phyloP scores from a whole-genome alignment of 768 basidiomycete genomes.

The Asterophora lycoperdoides region DNA sequence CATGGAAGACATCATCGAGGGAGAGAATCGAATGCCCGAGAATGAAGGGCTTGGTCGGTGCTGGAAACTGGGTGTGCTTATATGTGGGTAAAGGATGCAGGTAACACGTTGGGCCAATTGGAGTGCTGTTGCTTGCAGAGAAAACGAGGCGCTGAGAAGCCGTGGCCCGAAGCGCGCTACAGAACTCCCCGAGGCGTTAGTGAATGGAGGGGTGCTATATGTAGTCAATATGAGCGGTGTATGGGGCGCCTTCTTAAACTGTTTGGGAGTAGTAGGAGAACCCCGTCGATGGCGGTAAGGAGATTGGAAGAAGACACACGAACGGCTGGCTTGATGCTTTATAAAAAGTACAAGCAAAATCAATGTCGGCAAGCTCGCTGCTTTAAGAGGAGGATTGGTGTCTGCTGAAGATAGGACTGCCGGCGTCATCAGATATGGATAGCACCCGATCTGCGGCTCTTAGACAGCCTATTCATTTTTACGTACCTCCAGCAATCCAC shows the following conservation, averaged over 20 bases:
- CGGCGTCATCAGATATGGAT: constrained; percentile 11
- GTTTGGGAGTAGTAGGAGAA: constrained; percentile 13
- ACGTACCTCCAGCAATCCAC: constrained; percentile 10
- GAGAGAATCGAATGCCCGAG: background rate
- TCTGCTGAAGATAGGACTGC: constrained; percentile 12
- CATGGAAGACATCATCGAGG: constrained; percentile 5
- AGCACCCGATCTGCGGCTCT: constrained; percentile 25
- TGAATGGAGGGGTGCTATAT: constrained; percentile 2
- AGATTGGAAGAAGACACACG: constrained; percentile 10
- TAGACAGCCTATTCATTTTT: constrained; percentile 13
- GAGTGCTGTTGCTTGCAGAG: background rate
- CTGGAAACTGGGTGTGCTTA: background rate
- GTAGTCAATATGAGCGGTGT: constrained; percentile 9
- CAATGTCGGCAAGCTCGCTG: constrained; percentile 22
- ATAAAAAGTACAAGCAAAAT: constrained; percentile 16
- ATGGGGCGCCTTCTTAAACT: constrained; percentile 17
- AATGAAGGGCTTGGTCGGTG: background rate
- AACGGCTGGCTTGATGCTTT: constrained; percentile 18
- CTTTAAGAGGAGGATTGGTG: constrained; percentile 30
- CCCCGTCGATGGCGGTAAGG: constrained; percentile 8
- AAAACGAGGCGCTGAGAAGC: constrained; percentile 7
- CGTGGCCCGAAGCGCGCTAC: background rate
- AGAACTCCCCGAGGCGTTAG: constrained; percentile 17
- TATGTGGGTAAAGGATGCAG: background rate
- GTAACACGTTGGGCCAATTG: background rate